Evolutionary conservation across 768 basidiomycete species (phyloP), one percentile per base, ranked within the genome.

Genomic region (Scleroderma citrinum): DNA sequence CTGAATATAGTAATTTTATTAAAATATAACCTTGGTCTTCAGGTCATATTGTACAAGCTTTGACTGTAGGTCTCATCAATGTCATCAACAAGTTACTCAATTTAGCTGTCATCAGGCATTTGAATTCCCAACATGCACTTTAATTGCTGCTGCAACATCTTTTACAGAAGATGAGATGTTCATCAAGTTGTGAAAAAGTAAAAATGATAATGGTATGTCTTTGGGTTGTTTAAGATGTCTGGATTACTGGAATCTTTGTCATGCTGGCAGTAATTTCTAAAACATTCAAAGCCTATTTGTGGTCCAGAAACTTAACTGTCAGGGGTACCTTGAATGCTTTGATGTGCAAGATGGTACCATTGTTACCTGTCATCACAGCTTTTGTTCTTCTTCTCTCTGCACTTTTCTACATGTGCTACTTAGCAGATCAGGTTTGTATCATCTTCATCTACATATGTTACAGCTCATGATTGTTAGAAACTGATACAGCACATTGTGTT

Each of bases 11-110:
- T 29, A 35, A 21, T 16, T 17, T 10, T 26, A 12, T 21, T n/a
- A 21, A 23, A 21, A 13, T 23, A 21, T 32, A 7, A 23, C 37
- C 10, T 23, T 34, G 19, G 32, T 39, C 38, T 13, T 39, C 38
- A 49, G 48, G 41, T 4, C 10, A 49, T 11, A 20, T 35, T 21
- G 48, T 49, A 16, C 48, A 49, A 34, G 17, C 48, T 21, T 26
- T 49, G 5, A 19, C 41, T 6, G 48, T 49, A 34, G 11, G 41
- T 23, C 38, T 10, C 21, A 29, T 21, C 17, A 16, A 30, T 30
- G n/a, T 21, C 19, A 20, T 21, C 10, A 17, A 29, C 14, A 40
- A 24, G 14, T 11, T 40, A n/a, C 20, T 32, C 19, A 6, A n/a
- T 20, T 39, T 20, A 29, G 12, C 17, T 13, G 20, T 4, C 14